Evolutionary conservation across 2,329 filamentous ascomycete species (phyloP).

Genomic region (Hypoxylon sp.): DNA sequence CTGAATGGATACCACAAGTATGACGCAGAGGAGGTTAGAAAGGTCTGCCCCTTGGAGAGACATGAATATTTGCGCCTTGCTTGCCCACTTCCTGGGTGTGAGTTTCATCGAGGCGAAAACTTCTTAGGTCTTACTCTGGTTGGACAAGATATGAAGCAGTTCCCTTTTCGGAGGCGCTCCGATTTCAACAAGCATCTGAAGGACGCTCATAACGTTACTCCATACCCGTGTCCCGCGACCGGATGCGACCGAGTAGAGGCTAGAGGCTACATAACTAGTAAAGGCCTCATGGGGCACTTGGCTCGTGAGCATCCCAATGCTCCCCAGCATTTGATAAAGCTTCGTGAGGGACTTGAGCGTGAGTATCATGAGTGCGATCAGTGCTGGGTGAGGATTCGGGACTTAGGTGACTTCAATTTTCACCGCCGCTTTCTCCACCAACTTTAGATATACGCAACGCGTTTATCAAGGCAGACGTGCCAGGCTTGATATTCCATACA

Average conservation of each 20-base stretch:
- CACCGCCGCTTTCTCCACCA: conserved; percentile 2
- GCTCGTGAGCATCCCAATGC: conserved; percentile 30
- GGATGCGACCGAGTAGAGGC: conserved; percentile 50
- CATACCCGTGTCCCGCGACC: conserved; percentile 52
- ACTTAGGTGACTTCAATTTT: conserved; percentile 1
- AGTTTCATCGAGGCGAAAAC: conserved; percentile 36
- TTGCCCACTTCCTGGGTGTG: conserved; percentile 49
- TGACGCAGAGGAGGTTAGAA: conserved; percentile 38
- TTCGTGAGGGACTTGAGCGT: not conserved
- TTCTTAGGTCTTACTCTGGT: conserved; percentile 28
- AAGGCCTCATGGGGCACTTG: conserved; percentile 49
- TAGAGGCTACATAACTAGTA: conserved; percentile 48
- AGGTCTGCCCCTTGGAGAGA: conserved; percentile 7
- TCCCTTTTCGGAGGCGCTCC: conserved; percentile 44
- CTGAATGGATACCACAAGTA: conserved; percentile 57
- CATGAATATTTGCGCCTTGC: not conserved
- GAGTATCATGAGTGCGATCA: not conserved
- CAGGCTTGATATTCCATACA: not conserved
- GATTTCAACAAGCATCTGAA: conserved; percentile 57
- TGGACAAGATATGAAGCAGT: conserved; percentile 13
- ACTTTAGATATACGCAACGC: not conserved
- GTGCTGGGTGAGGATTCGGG: not conserved
- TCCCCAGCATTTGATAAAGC: conserved; percentile 1
- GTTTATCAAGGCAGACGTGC: not conserved
- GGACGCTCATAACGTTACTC: conserved; percentile 54